Base-by-base conservation (phyloP, 2,329 filamentous ascomycete species). In the Neurospora sp. region DNA sequence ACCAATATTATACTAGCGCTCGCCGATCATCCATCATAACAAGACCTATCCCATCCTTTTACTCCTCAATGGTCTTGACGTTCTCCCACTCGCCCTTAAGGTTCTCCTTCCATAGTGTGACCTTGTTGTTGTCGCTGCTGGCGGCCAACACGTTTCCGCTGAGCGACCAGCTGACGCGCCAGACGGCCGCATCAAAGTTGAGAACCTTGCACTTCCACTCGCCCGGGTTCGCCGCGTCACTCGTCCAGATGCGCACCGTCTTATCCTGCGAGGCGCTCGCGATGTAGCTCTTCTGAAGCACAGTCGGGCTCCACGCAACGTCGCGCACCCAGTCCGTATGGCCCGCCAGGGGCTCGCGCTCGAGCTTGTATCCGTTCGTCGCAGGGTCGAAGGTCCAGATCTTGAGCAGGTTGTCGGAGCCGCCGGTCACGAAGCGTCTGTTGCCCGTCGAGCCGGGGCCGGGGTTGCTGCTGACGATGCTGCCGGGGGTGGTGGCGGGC, bases 41-140 rank as follows among this genome's bases (percentile, higher is more conserved):
- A 36, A 5, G 19, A 52, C 6, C 6, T 11, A 36, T n/a, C 17
- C 19, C 70, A 40, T 67, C 19, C 10, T n/a, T 38, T 68, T 77
- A 97, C 83, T 97, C 93, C 80, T 97, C 95, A 79, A 99, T 94
- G 71, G 92, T 93, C 87, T 97, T 97, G 74, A 98, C 92, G 77
- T 92, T 92, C 82, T 98, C 94, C 96, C 96, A 99, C 78, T 97
- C 92, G 69, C 96, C 96, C 79, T 91, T 92, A 76, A 99, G 84
- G 79, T 97, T 97, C 87, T 99, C 96, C 87, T 98, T 99, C 95
- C 95, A 99, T 80, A 99, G 82, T 69, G 91, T 96, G 69, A 99
- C 94, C 83, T 96, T 94, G 85, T 99, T 99, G 82, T 99, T 95
- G 36, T 91, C 92, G 46, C 93, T 93, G 78, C 92, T 96, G 72